phyloP scores from a whole-genome alignment of 2,329 filamentous ascomycete species.

The Beauveria asiatica region DNA sequence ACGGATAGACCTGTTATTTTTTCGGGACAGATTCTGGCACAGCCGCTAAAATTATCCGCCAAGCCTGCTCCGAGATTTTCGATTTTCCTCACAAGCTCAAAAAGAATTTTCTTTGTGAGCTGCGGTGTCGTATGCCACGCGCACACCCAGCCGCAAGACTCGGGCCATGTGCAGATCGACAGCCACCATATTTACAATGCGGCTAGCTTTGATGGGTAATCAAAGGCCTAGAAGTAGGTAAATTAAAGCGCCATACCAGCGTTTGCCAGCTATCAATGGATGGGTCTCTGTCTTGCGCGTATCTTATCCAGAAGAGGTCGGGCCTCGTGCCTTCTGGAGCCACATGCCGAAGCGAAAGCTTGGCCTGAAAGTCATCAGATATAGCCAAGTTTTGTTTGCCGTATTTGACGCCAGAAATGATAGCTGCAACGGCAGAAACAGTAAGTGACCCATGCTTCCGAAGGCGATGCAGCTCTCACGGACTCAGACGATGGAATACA shows the following conservation, averaged over 20 bases:
- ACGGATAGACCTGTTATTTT: background rate
- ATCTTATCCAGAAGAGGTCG: constrained; percentile 3
- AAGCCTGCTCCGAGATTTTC: background rate
- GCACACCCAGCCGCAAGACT: background rate
- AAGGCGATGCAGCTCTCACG: background rate
- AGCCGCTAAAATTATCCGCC: background rate
- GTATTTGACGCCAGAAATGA: background rate
- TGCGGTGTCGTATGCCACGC: background rate
- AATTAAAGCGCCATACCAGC: background rate
- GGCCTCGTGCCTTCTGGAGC: background rate
- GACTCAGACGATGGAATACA: background rate
- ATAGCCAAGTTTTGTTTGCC: background rate
- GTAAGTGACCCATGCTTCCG: no score
- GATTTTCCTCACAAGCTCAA: background rate
- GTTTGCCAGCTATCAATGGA: background rate
- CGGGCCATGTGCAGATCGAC: constrained; percentile 1
- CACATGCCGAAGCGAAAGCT: background rate
- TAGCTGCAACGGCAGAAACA: no score
- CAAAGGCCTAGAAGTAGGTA: background rate
- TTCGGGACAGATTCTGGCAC: background rate
- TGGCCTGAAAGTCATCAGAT: background rate
- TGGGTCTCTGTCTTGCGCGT: background rate
- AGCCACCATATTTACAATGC: constrained; percentile 1
- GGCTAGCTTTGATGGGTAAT: background rate
- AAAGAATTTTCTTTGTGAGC: background rate